phyloP scores from a whole-genome alignment of 2,329 filamentous ascomycete genomes.

The Fusarium citri region DNA sequence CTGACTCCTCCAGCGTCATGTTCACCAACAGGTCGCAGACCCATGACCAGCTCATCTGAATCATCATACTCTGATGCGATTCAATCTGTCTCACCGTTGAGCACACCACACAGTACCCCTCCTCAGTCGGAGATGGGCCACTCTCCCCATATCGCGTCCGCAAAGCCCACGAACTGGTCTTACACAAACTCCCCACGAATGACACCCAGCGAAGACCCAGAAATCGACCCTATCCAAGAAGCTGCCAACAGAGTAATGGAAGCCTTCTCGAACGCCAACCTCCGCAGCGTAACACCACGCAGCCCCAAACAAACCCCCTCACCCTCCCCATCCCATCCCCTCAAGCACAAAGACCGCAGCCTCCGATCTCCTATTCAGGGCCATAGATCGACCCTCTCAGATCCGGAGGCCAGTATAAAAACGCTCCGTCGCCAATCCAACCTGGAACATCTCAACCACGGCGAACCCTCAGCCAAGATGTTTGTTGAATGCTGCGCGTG shows the following conservation, averaged over 20 bases:
- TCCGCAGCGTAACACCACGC: slow-evolving; percentile 28
- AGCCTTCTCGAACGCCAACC: slow-evolving; percentile 46
- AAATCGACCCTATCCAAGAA: slow-evolving; percentile 47
- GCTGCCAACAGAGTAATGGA: slow-evolving; percentile 50
- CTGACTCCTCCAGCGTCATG: slow-evolving; percentile 5
- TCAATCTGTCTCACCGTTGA: slow-evolving; percentile 50
- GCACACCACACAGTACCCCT: slow-evolving; percentile 56
- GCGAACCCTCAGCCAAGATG: slow-evolving; percentile 68
- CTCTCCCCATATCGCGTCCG: slow-evolving; percentile 27
- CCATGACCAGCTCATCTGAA: slow-evolving; percentile 51
- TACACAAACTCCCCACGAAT: slow-evolving; percentile 37
- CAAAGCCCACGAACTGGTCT: slow-evolving; percentile 36
- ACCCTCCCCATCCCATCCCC: slow-evolving; percentile 49
- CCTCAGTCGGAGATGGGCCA: slow-evolving; percentile 55
- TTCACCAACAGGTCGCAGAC: slow-evolving; percentile 20
- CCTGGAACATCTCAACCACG: slow-evolving; percentile 19
- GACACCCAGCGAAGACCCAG: slow-evolving; percentile 31
- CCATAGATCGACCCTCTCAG: slow-evolving; percentile 33
- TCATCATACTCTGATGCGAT: slow-evolving; percentile 55
- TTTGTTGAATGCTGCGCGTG: slow-evolving; percentile 74
- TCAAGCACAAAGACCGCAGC: slow-evolving; percentile 47
- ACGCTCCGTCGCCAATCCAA: slow-evolving; percentile 27
- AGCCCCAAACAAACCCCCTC: slow-evolving; percentile 30
- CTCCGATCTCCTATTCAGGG: slow-evolving; percentile 27
- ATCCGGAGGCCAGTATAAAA: slow-evolving; percentile 27